Evolutionary conservation across 2,329 filamentous ascomycete genomes (phyloP).

Genomic region (Ustilaginoidea virens): DNA sequence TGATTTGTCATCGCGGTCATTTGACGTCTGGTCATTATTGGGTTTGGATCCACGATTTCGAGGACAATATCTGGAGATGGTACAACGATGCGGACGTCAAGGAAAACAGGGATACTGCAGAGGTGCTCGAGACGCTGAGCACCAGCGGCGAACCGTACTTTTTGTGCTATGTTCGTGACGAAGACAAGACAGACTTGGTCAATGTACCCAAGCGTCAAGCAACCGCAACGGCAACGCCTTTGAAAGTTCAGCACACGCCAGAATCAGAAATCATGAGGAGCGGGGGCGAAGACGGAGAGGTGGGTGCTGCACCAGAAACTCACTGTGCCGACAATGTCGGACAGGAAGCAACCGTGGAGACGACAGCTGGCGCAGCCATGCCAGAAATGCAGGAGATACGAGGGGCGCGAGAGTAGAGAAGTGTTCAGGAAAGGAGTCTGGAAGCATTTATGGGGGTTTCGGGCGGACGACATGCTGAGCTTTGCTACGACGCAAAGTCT

Average conservation of each 20-base stretch:
- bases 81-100: slow-evolving; percentile 85
- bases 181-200: slow-evolving; percentile 39
- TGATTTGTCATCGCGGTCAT: slow-evolving; percentile 77
- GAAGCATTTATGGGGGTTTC: too few relatives aligned
- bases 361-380: too few relatives aligned
- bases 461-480: too few relatives aligned
- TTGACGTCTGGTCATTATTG: slow-evolving; percentile 79
- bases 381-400: too few relatives aligned
- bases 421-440: too few relatives aligned
- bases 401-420: too few relatives aligned
- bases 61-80: slow-evolving; percentile 67
- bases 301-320: slow-evolving; percentile 5
- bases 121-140: slow-evolving; percentile 54
- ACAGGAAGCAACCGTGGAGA: too few relatives aligned
- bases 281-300: slow-evolving; percentile 14
- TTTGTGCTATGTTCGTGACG: slow-evolving; percentile 65
- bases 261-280: slow-evolving; percentile 1
- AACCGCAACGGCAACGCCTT: slow-evolving; percentile 4
- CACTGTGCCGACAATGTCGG: too few relatives aligned
- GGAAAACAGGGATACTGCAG: slow-evolving; percentile 45
- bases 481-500: too few relatives aligned
- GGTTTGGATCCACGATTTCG: slow-evolving; percentile 90
- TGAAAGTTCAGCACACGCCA: slow-evolving; percentile 4
- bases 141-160: slow-evolving; percentile 66
- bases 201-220: slow-evolving; percentile 25